phyloP scores from a whole-genome alignment of 768 basidiomycete genomes.

The Termitomyces sp. region DNA sequence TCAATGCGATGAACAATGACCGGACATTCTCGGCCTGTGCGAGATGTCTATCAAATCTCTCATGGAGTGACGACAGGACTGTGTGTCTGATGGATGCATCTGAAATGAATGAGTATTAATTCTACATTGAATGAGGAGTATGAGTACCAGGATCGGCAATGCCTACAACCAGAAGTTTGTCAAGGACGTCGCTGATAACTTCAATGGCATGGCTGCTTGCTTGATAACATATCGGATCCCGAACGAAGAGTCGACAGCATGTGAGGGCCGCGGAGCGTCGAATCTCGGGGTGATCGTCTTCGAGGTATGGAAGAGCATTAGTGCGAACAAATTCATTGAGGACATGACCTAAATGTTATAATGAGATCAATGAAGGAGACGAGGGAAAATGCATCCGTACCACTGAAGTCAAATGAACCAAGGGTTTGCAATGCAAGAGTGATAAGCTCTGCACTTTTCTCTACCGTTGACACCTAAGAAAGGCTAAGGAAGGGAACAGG shows the following conservation, averaged over 20 bases:
- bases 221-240: conserved; percentile 94
- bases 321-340: conserved; percentile 94
- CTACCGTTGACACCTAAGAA: conserved; percentile 37
- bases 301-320: conserved; percentile 89
- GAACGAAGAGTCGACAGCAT: conserved; percentile 87
- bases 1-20: conserved; percentile 93
- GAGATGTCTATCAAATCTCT: conserved; percentile 93
- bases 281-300: conserved; percentile 86
- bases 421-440: conserved; percentile 84
- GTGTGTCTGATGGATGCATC: conserved; percentile 81
- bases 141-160: conserved; percentile 88
- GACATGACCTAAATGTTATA: conserved; percentile 63
- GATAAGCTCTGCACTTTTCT: conserved; percentile 63
- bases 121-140: conserved; percentile 1
- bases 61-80: conserved; percentile 82
- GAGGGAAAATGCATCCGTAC: conserved; percentile 31
- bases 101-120: conserved; percentile 19
- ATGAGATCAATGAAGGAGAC: conserved; percentile 3
- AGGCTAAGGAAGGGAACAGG: conserved; percentile 4
- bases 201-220: conserved; percentile 95
- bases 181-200: conserved; percentile 96
- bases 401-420: conserved; percentile 92
- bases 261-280: conserved; percentile 87
- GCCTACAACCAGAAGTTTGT: conserved; percentile 91
- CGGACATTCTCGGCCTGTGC: conserved; percentile 99